Conservation (phyloP, 164 flowering plant genomes). For the Vitis amurensis region DNA sequence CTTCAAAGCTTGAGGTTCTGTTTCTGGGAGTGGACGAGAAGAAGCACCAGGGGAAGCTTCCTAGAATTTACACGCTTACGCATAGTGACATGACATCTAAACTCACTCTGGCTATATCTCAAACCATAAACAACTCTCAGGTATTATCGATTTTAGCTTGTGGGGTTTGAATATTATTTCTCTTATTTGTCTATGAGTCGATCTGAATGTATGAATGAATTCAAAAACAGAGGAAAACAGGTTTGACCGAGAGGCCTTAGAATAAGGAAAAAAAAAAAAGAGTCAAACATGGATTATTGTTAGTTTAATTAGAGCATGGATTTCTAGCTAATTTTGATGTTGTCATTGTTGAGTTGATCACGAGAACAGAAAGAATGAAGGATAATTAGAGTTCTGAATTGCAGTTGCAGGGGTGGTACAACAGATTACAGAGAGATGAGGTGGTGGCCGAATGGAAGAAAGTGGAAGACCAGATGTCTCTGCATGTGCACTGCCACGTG, state of each 20-base stretch:
- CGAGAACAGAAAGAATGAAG: background rate
- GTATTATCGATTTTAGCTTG: conserved; percentile 20
- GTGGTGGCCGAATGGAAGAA: conserved; percentile 98
- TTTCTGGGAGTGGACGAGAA: conserved; percentile 72
- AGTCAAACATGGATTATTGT: too few relatives aligned
- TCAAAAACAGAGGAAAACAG: too few relatives aligned
- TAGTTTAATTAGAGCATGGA: too few relatives aligned
- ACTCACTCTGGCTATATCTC: conserved; percentile 83
- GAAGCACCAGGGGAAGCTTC: conserved; percentile 81
- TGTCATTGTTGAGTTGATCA: background rate
- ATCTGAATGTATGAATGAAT: too few relatives aligned
- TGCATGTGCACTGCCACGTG: conserved; percentile 94
- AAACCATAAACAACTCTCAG: conserved; percentile 87
- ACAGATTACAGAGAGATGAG: conserved; percentile 81
- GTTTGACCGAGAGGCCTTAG: too few relatives aligned
- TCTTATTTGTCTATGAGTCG: too few relatives aligned
- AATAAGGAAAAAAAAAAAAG: too few relatives aligned
- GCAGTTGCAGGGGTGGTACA: conserved; percentile 93
- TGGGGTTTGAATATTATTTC: too few relatives aligned
- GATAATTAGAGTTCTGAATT: conserved; percentile 4
- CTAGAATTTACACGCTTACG: conserved; percentile 87
- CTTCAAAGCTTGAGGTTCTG: conserved; percentile 82
- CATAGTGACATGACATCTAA: conserved; percentile 85
- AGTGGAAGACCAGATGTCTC: conserved; percentile 84
- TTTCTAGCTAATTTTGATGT: too few relatives aligned